Evolutionary conservation across 257 asterid genomes (phyloP), one percentile per base, ranked within the genome.

Genomic region (Ocimum tenuiflorum): DNA sequence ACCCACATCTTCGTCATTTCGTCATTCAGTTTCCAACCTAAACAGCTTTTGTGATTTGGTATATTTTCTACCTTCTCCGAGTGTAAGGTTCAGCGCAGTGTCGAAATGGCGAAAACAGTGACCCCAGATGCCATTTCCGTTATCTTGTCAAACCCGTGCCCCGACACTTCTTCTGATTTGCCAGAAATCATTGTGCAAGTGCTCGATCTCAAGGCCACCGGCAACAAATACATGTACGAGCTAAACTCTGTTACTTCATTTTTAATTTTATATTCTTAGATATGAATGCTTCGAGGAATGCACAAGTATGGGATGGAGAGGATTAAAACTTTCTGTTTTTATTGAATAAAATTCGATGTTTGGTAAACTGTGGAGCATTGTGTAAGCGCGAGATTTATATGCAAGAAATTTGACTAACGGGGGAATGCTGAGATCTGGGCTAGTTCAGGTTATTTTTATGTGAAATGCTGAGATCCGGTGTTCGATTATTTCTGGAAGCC

Each of bases 121-220:
- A 87, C 61, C 78, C 88, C 88, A 56, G 87, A 87, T 82, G 94
- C 95, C 15, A 57, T 92, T 7, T 85, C 94, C 0, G 56, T 77
- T 50, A 79, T 92, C 13, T 65, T 87, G 36, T 86, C 94, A 0
- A 92, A 86, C 79, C 97, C 99, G 0, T 87, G 83, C 19, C 91
- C 96, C 0, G 85, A 81, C 46, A 76, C 94, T 29, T 77, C 82
- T 14, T 77, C 96, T 15, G 76, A 80, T 69, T 56, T 87, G 12
- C 90, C 90, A 10, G 90, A 89, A 64, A 77, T 92, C 58, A 60
- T 89, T 4, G 86, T 89, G 20, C 97, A 92, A 76, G 83, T 92
- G 4, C 63, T 91, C 27, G 94, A 92, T 75, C 95, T 92, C 53
- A 92, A 89, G 83, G 72, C 74, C 6, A 55, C 80, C 0, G 96